These are phyloP conservation scores for Thermomucor indicae-seudaticae DNA, from an alignment of 371 early-diverging fungal species.

Conservation along the genomic window DNA sequence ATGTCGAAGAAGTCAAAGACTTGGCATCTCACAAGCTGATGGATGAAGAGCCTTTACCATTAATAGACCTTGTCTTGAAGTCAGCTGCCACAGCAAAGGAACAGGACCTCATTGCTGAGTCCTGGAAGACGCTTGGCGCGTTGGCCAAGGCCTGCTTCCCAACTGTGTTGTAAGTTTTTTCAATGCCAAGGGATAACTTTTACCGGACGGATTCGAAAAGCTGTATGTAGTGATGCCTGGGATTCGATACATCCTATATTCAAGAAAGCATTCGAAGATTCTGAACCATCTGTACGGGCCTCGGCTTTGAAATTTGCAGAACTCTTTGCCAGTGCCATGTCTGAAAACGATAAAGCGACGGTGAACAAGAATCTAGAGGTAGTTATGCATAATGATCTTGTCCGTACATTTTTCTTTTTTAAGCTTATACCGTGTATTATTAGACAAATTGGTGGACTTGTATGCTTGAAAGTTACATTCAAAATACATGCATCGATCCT, in stretches of 20 bases:
- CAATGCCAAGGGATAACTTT: no score
- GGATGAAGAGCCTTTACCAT: no score
- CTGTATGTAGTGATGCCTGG: constrained; percentile 12
- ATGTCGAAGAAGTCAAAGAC: constrained; percentile 6
- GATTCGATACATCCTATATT: constrained; percentile 3
- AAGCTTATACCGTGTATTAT: no score
- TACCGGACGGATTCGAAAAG: background rate
- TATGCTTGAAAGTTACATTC: constrained; percentile 45
- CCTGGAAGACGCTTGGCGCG: constrained; percentile 15
- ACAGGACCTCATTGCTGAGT: no score
- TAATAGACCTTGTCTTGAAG: no score
- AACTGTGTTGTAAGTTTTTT: constrained; percentile 8
- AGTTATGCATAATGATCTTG: no score
- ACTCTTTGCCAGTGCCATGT: constrained; percentile 31
- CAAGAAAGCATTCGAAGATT: constrained; percentile 9
- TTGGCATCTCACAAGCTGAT: no score
- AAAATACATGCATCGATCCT: constrained; percentile 38
- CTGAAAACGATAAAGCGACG: background rate
- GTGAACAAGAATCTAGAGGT: background rate
- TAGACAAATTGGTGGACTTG: constrained; percentile 46
- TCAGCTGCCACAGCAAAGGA: no score
- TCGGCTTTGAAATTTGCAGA: constrained; percentile 38
- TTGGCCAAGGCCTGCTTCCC: constrained; percentile 15
- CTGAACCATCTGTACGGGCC: constrained; percentile 18
- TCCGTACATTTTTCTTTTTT: no score